Conservation (phyloP, 2,329 filamentous ascomycete species). For the Pestalotiopsis sp. region DNA sequence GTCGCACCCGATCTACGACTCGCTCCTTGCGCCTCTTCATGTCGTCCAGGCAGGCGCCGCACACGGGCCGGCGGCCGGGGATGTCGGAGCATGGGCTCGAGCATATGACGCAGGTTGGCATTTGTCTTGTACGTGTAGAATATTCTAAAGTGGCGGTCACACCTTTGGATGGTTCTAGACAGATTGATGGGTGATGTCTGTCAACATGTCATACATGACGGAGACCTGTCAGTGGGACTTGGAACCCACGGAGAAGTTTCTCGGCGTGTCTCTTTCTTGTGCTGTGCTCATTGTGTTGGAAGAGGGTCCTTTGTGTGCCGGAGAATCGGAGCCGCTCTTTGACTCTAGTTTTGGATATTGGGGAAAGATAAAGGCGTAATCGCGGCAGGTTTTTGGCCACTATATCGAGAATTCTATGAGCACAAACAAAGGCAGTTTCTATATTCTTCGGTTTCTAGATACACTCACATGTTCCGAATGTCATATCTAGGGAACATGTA, state of each 20-base stretch:
- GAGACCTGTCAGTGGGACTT: neutral
- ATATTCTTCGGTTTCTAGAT: too few species aligned
- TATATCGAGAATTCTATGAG: neutral
- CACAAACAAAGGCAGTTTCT: neutral
- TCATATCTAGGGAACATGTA: neutral
- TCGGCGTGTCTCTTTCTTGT: neutral
- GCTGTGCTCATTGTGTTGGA: neutral
- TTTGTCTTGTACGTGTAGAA: neutral
- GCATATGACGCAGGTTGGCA: neutral
- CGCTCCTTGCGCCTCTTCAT: slow-evolving; percentile 6
- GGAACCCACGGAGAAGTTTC: neutral
- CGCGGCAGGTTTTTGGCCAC: neutral
- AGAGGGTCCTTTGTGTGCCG: neutral
- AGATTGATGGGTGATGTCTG: neutral
- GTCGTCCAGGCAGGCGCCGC: neutral
- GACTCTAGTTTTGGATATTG: neutral
- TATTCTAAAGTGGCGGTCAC: neutral
- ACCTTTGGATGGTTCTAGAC: neutral
- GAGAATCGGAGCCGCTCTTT: neutral
- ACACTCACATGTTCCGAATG: neutral
- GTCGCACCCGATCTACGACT: slow-evolving; percentile 2
- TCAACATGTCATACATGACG: neutral
- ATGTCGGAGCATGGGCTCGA: neutral
- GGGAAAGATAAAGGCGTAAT: neutral
- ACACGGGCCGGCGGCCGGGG: neutral